Evolutionary conservation across 352 stramenopile genomes (phyloP).

Genomic region (Phytophthora niederhauseri): DNA sequence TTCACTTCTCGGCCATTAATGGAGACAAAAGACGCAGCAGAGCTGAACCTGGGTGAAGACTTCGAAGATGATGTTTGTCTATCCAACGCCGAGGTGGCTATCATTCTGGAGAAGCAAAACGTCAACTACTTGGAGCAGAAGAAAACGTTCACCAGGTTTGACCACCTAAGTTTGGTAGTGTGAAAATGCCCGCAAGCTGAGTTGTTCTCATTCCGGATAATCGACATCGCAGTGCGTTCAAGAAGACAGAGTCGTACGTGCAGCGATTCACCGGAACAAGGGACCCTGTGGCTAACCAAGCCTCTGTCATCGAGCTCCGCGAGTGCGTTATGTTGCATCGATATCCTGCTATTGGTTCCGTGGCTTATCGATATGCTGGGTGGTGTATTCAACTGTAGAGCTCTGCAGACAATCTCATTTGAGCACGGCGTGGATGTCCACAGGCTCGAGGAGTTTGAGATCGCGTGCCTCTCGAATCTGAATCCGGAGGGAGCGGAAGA

Average conservation of each 20-base stretch:
- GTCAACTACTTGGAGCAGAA: constrained; percentile 86
- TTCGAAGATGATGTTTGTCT: constrained; percentile 83
- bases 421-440: constrained; percentile 72
- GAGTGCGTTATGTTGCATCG: constrained; percentile 48
- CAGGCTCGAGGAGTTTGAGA: constrained; percentile 85
- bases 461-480: constrained; percentile 84
- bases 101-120: constrained; percentile 90
- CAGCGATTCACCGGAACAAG: constrained; percentile 88
- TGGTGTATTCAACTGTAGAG: constrained; percentile 34
- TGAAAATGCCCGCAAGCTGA: background rate
- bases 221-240: constrained; percentile 59
- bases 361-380: background rate
- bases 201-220: background rate
- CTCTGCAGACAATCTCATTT: constrained; percentile 78
- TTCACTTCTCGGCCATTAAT: constrained; percentile 71
- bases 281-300: constrained; percentile 86
- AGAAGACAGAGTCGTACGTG: constrained; percentile 91
- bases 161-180: background rate
- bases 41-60: constrained; percentile 83
- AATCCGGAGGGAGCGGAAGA: constrained; percentile 88
- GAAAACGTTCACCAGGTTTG: constrained; percentile 75
- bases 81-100: constrained; percentile 84
- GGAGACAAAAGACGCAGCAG: constrained; percentile 82
- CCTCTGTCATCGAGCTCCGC: constrained; percentile 83
- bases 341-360: background rate